Percentiles rank a stretch among this genome's conserved stretches.
Conservation (phyloP, 2,329 filamentous ascomycete genomes). For the Chaetomium sp. region DNA sequence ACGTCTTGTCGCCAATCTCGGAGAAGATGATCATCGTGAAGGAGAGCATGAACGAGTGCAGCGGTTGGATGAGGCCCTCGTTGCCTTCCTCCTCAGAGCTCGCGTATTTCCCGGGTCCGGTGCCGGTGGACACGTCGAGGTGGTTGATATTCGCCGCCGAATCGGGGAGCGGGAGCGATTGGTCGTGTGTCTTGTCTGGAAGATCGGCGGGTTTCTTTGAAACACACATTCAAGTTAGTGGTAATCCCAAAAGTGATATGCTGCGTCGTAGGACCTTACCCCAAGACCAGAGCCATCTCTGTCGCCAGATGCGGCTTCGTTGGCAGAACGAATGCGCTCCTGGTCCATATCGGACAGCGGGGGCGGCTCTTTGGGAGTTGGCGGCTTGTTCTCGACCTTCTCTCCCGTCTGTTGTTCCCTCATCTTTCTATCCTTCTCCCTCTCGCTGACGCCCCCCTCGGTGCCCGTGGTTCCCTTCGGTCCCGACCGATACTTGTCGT, state of each 20-base stretch:
- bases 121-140: conserved; percentile 45
- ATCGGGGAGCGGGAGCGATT: conserved; percentile 62
- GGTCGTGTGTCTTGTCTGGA: conserved; percentile 69
- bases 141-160: conserved; percentile 59
- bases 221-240: conserved; percentile 8
- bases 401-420: conserved; percentile 59
- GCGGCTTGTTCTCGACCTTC: conserved; percentile 67
- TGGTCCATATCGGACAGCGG: conserved; percentile 77
- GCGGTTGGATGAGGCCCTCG: conserved; percentile 64
- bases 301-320: conserved; percentile 34
- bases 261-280: conserved; percentile 37
- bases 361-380: conserved; percentile 77
- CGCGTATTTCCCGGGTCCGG: conserved; percentile 27
- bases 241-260: background rate
- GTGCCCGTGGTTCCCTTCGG: conserved; percentile 84
- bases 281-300: conserved; percentile 48
- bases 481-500: conserved; percentile 68
- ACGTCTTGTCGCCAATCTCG: conserved; percentile 97
- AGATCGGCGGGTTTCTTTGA: conserved; percentile 72
- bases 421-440: conserved; percentile 67
- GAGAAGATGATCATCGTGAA: conserved; percentile 97
- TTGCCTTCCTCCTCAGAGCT: conserved; percentile 38
- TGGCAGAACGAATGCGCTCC: conserved; percentile 50
- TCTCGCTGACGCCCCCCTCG: conserved; percentile 82
- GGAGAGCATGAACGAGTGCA: conserved; percentile 85